Base-by-base conservation (phyloP, 2,329 filamentous ascomycete genomes). In the Cladosporium sp. region DNA sequence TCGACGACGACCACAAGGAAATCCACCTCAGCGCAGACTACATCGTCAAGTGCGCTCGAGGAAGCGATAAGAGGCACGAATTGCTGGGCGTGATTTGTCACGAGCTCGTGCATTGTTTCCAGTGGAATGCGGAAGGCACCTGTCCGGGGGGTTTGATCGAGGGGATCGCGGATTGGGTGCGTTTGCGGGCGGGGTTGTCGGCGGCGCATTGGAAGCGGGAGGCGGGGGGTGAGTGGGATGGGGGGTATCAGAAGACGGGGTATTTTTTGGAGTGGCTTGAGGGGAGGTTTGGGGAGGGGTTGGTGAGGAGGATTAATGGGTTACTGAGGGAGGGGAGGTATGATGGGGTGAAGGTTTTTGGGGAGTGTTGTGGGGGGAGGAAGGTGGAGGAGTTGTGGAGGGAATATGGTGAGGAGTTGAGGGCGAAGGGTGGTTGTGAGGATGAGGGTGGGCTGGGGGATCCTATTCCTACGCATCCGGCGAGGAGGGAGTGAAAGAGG, bases 31-130 rank as follows among this genome's bases (percentile, higher is more conserved):
- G 83, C 13, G 80, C 92, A 1, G 72, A 77, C 40, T 95, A 96
- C 72, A 82, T 95, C 58, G 51, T 76, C 0, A 60, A 64, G 16
- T 43, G 38, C 9, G 54, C 57, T 4, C 57, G 67, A 12, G 59
- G 53, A 32, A 68, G 61, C 55, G 68, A 76, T 33, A 89, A 51
- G n/a, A 55, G 63, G n/a, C 47, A 59, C 6, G 66, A 97, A 71
- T 82, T 96, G 52, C 72, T 80, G 15, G 93, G 93, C 35, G 90
- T 97, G 0, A 68, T 97, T 16, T 85, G 86, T 1, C 92, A 97
- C 66, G 92, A 97, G 70, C 84, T 96, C 54, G 92, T 97, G 12
- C 93, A 97, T 72, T 96, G 90, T 70, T 94, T 86, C 71, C 92
- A 97, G 68, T 86, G 88, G 69, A 84, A 88, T 59, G 85, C 76